Evolutionary conservation across 2,329 filamentous ascomycete genomes (phyloP).

Genomic region (Phaeosphaeriaceae sp.): DNA sequence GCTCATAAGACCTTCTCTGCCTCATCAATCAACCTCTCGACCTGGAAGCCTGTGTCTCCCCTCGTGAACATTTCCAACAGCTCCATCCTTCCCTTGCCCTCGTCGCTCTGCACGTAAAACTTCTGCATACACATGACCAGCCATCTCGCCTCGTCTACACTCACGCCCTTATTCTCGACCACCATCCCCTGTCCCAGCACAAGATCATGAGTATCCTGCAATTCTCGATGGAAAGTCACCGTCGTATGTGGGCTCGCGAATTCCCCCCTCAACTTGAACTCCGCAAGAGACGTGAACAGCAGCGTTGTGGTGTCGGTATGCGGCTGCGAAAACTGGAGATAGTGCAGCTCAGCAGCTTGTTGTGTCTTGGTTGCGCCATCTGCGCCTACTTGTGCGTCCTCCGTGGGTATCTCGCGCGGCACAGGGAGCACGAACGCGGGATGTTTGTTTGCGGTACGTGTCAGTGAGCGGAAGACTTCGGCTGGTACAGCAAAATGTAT

Average conservation of each 20-base stretch:
- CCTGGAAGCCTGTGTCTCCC: slow-evolving; percentile 79
- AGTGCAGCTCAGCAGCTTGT: slow-evolving; percentile 88
- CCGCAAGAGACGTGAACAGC: slow-evolving; percentile 91
- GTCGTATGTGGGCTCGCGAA: slow-evolving; percentile 93
- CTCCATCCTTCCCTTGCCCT: slow-evolving; percentile 57
- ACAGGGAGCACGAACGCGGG: slow-evolving; percentile 93
- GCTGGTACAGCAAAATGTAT: slow-evolving; percentile 85
- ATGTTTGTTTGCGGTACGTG: slow-evolving; percentile 72
- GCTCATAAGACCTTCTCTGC: slow-evolving; percentile 73
- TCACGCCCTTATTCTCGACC: slow-evolving; percentile 76
- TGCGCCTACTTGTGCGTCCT: slow-evolving; percentile 24
- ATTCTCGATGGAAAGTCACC: slow-evolving; percentile 87
- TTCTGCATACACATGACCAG: slow-evolving; percentile 91
- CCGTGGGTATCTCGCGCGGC: slow-evolving; percentile 61
- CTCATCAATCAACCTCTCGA: slow-evolving; percentile 88
- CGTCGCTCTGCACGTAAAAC: slow-evolving; percentile 76
- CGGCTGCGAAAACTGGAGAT: slow-evolving; percentile 95
- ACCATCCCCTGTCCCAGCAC: slow-evolving; percentile 88
- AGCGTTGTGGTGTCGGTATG: slow-evolving; percentile 65
- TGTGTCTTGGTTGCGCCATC: slow-evolving; percentile 28
- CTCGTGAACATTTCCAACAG: slow-evolving; percentile 82
- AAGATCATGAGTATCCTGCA: slow-evolving; percentile 74
- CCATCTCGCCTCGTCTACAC: slow-evolving; percentile 84
- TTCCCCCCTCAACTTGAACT: slow-evolving; percentile 90
- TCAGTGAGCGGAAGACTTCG: slow-evolving; percentile 75